phyloP scores from a whole-genome alignment of 306 rosid species.

The Morella rubra region DNA sequence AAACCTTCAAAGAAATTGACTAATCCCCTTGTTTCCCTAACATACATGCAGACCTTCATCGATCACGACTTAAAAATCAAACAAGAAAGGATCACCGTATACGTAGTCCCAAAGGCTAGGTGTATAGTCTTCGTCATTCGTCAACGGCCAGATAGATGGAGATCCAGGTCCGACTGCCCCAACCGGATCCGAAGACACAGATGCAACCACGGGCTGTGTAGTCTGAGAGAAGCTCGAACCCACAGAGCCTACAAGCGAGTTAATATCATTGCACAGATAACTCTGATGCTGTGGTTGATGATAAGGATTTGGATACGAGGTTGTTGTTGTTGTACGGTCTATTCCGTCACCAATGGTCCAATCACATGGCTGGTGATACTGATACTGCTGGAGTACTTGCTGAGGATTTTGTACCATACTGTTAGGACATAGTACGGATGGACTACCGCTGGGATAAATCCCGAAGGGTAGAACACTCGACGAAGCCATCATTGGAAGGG shows the following conservation, averaged over 20 bases:
- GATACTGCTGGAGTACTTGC: slow-evolving; percentile 16
- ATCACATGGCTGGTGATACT: slow-evolving; percentile 15
- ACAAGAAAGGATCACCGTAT: slow-evolving; percentile 64
- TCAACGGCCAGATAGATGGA: slow-evolving; percentile 60
- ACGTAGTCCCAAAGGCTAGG: slow-evolving; percentile 76
- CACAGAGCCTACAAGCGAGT: slow-evolving; percentile 32
- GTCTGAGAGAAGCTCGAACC: slow-evolving; percentile 33
- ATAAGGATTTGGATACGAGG: slow-evolving; percentile 32
- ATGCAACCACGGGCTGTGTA: slow-evolving; percentile 31
- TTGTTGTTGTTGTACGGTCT: slow-evolving; percentile 8
- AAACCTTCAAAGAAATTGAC: slow-evolving; percentile 1
- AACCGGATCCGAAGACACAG: slow-evolving; percentile 45
- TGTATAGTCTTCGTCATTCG: slow-evolving; percentile 49
- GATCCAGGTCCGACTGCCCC: slow-evolving; percentile 45
- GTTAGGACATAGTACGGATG: slow-evolving; percentile 25
- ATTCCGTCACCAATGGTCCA: neutral
- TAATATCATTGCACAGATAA: slow-evolving; percentile 26
- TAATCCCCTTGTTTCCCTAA: neutral
- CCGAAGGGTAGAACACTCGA: slow-evolving; percentile 36
- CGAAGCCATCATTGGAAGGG: slow-evolving; percentile 23
- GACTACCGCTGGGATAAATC: slow-evolving; percentile 17
- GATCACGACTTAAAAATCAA: slow-evolving; percentile 47
- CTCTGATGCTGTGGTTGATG: slow-evolving; percentile 17
- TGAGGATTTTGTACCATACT: slow-evolving; percentile 5
- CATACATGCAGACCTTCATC: neutral